Evolutionary conservation across 2,329 filamentous ascomycete species (phyloP).

Genomic region (Apiospora phragmitis): DNA sequence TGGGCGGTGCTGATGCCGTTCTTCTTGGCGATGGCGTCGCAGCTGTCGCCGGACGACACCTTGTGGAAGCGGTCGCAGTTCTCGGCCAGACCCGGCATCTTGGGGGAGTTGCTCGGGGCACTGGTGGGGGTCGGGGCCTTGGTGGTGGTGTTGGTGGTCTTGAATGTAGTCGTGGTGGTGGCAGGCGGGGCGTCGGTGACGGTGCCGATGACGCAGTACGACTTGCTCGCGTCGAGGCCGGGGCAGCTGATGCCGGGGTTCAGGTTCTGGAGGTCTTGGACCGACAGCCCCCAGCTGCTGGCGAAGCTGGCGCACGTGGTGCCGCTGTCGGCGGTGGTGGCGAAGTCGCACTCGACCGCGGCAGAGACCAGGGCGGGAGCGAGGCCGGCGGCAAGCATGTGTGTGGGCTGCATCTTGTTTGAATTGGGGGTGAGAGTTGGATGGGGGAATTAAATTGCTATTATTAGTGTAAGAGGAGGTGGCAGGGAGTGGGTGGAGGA

Average conservation of each 20-base stretch:
- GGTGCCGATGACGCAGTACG: conserved; percentile 25
- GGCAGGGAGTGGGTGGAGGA: background rate
- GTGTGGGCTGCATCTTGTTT: conserved; percentile 15
- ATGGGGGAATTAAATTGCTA: background rate
- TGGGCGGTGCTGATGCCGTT: conserved; percentile 16
- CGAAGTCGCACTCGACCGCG: conserved; percentile 20
- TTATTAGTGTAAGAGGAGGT: background rate
- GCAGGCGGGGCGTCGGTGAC: conserved; percentile 13
- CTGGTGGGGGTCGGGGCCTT: conserved; percentile 9
- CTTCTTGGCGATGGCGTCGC: conserved; percentile 23
- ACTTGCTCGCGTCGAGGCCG: conserved; percentile 19
- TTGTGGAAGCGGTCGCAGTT: conserved; percentile 33
- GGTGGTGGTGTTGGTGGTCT: conserved; percentile 8
- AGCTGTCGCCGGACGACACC: conserved; percentile 32
- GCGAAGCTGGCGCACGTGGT: conserved; percentile 30
- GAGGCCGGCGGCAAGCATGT: conserved; percentile 14
- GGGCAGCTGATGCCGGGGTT: conserved; percentile 28
- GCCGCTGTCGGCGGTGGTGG: conserved; percentile 18
- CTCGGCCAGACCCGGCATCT: conserved; percentile 15
- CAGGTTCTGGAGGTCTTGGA: conserved; percentile 23
- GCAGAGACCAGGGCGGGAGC: conserved; percentile 14
- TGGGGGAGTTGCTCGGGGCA: conserved; percentile 16
- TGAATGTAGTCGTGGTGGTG: background rate
- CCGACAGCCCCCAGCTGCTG: conserved; percentile 23
- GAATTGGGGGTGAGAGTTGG: background rate